A percentile compares a stretch with the other conserved stretches of the same genome.
Conservation (phyloP, 768 basidiomycete genomes). For the Coprinopsis strossmayeri region DNA sequence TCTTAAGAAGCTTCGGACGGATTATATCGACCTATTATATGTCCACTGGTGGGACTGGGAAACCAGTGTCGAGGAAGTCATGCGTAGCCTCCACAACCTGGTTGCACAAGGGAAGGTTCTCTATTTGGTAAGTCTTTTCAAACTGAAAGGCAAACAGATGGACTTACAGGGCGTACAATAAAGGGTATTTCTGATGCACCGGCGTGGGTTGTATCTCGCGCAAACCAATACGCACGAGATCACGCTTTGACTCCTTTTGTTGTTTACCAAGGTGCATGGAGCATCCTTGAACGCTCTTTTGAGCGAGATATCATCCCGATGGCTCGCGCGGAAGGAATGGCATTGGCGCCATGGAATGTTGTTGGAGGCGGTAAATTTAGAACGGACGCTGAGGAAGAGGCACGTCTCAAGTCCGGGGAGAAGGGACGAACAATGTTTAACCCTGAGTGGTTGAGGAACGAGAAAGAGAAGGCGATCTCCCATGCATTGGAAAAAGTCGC, state of each 20-base stretch:
- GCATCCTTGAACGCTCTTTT: slow-evolving; percentile 36
- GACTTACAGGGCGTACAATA: neutral
- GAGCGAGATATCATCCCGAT: slow-evolving; percentile 50
- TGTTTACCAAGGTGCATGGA: slow-evolving; percentile 47
- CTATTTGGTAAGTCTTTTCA: slow-evolving; percentile 25
- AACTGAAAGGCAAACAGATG: neutral
- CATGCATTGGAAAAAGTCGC: slow-evolving; percentile 44
- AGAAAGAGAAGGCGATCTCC: slow-evolving; percentile 35
- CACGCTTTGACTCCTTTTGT: slow-evolving; percentile 45
- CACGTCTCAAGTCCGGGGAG: slow-evolving; percentile 24
- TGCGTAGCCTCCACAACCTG: slow-evolving; percentile 46
- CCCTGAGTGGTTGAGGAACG: slow-evolving; percentile 38
- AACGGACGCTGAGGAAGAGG: slow-evolving; percentile 38
- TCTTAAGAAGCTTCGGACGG: slow-evolving; percentile 34
- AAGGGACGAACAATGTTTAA: slow-evolving; percentile 26
- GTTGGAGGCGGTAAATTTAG: slow-evolving; percentile 38
- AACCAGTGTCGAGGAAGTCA: slow-evolving; percentile 48
- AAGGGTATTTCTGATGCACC: slow-evolving; percentile 37
- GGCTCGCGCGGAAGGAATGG: slow-evolving; percentile 35
- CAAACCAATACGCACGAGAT: slow-evolving; percentile 43
- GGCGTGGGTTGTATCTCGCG: slow-evolving; percentile 42
- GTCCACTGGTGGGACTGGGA: slow-evolving; percentile 45
- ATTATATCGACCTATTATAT: slow-evolving; percentile 30
- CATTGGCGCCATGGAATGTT: slow-evolving; percentile 26
- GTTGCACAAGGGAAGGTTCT: slow-evolving; percentile 45